phyloP scores from a whole-genome alignment of 2,329 filamentous ascomycete species.

The Stachybotrys chartarum region DNA sequence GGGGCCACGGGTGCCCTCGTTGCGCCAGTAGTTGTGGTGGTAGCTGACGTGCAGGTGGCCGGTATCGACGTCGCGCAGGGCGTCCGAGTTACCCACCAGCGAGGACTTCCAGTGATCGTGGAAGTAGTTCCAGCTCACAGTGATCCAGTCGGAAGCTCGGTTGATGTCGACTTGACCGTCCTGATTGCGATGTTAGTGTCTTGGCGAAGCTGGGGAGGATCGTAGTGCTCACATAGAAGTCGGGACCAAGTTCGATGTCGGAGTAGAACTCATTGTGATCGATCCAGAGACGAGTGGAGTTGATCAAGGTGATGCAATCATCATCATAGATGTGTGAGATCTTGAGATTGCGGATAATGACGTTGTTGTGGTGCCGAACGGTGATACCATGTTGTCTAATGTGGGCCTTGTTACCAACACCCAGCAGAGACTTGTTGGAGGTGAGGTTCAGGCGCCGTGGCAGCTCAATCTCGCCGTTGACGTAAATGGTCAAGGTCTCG shows the following conservation, averaged over 20 bases:
- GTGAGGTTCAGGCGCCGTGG: constrained; percentile 33
- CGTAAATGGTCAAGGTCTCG: constrained; percentile 32
- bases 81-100: constrained; percentile 32
- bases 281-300: constrained; percentile 37
- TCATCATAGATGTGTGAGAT: constrained; percentile 27
- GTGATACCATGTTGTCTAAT: constrained; percentile 28
- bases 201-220: not conserved
- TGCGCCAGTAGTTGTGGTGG: constrained; percentile 42
- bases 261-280: constrained; percentile 41
- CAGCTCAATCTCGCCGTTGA: constrained; percentile 23
- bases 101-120: constrained; percentile 41
- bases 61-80: constrained; percentile 30
- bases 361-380: constrained; percentile 26
- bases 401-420: constrained; percentile 23
- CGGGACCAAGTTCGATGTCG: constrained; percentile 29
- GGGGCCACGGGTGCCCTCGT: constrained; percentile 37
- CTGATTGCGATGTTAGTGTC: constrained; percentile 8
- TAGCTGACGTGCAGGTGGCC: constrained; percentile 40
- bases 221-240: constrained; percentile 21
- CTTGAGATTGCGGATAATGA: constrained; percentile 32
- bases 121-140: constrained; percentile 41
- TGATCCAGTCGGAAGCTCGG: constrained; percentile 36
- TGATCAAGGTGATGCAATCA: constrained; percentile 35
- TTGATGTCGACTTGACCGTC: constrained; percentile 40
- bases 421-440: constrained; percentile 36